These are phyloP conservation scores for Rhizopus delemar DNA, from an alignment of 371 early-diverging fungal species.

Conservation along the genomic window DNA sequence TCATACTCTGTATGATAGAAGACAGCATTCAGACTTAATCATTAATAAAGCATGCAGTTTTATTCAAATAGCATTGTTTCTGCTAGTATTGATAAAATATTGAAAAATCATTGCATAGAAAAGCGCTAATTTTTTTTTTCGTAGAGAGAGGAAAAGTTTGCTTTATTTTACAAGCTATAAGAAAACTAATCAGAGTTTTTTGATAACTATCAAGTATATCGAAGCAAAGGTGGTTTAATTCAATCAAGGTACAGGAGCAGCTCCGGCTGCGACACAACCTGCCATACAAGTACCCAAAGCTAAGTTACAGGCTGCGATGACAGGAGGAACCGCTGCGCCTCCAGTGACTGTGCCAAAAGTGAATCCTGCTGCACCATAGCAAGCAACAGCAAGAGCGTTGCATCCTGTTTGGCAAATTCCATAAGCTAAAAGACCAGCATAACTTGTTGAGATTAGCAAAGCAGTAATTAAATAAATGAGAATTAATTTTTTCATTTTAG, in stretches of 20 bases:
- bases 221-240: background rate
- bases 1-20: too few relatives aligned
- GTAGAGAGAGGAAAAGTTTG: too few relatives aligned
- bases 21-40: too few relatives aligned
- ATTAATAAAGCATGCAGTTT: too few relatives aligned
- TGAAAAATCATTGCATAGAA: too few relatives aligned
- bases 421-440: constrained; percentile 24
- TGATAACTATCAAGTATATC: too few relatives aligned
- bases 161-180: too few relatives aligned
- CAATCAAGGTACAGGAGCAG: constrained; percentile 26
- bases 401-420: constrained; percentile 38
- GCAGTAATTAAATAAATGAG: background rate
- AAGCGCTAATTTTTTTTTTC: too few relatives aligned
- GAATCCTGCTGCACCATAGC: constrained; percentile 38
- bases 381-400: constrained; percentile 33
- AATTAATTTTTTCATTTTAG: too few relatives aligned
- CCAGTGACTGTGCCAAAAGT: constrained; percentile 35
- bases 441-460: background rate
- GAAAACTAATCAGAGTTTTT: too few relatives aligned
- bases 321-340: constrained; percentile 24
- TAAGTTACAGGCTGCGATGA: constrained; percentile 28
- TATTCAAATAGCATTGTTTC: too few relatives aligned
- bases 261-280: constrained; percentile 25
- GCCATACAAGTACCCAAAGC: constrained; percentile 33
- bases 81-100: too few relatives aligned